Evolutionary conservation across 768 basidiomycete genomes (phyloP), one percentile per base, ranked within the genome.

Genomic region (Lactifluus pinguis): DNA sequence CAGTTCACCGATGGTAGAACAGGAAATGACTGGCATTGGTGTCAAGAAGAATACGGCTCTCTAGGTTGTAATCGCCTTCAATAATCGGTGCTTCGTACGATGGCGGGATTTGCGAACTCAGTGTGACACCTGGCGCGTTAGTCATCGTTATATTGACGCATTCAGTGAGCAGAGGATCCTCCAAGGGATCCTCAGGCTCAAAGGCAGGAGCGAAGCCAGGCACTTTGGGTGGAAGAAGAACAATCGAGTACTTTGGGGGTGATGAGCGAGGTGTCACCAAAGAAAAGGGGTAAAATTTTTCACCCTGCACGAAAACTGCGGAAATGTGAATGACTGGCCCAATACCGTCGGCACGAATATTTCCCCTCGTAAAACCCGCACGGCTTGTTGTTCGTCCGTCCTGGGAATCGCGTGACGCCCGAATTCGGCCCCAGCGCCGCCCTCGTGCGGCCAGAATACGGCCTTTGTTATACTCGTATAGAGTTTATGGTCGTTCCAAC

Each of bases 91-190:
- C 73, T 72, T 51, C 74, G 72, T 83, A 83, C 21, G 79, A 79
- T 10, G 81, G 81, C 3, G 83, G 84, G 5, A 79, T 77, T 63
- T 77, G 77, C 25, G 81, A 80, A 39, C 72, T 72, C 15, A 75
- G 72, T 1, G 65, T 55, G 45, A 79, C 58, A 9, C 80, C 80
- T 14, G 71, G 70, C 5, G 76, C 67, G 30, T 76, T 74, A 50
- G 73, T 71, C 57, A 69, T 74, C 39, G 72, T 71, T 25, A 84
- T 72, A 3, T 66, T 68, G 29, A 83, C 73, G 29, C 66, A 67
- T 62, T 79, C 75, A 4, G 71, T 73, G 15, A 80, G 64, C 42
- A 83, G 61, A 38, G 70, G 70, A n/a, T 62, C 62, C 11, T 60
- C 64, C 19, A 83, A 61, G 38, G 70, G 70, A 17, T 62, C 62